Evolutionary conservation across 2,329 filamentous ascomycete species (phyloP).

Genomic region (Didymella lethalis): DNA sequence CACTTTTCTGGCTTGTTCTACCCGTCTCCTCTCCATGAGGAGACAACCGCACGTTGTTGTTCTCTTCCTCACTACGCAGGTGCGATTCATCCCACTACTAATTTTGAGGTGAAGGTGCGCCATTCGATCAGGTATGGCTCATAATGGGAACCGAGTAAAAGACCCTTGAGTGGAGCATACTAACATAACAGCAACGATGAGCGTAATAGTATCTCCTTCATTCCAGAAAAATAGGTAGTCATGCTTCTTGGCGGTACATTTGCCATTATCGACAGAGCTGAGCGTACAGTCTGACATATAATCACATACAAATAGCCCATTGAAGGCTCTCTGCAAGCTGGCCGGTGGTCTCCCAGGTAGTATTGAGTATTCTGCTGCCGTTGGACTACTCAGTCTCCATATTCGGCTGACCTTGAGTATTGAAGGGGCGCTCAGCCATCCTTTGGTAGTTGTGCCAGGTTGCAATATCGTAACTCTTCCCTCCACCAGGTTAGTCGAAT

Average conservation of each 20-base stretch:
- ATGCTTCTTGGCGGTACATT: not conserved
- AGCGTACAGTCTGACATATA: not conserved
- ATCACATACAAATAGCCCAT: not conserved
- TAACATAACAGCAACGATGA: no score
- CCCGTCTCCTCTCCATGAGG: no score
- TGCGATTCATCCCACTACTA: no score
- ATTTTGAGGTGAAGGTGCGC: no score
- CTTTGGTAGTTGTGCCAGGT: conserved; percentile 3
- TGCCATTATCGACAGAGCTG: not conserved
- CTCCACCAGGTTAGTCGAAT: not conserved
- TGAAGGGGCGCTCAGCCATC: not conserved
- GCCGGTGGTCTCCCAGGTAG: not conserved
- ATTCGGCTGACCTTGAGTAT: not conserved
- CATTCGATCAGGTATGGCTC: no score
- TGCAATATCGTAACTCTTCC: not conserved
- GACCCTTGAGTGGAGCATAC: no score
- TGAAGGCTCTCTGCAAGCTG: not conserved
- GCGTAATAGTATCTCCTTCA: not conserved
- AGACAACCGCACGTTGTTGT: no score
- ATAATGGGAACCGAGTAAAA: no score
- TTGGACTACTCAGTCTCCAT: not conserved
- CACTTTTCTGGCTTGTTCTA: no score
- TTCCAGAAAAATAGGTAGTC: not conserved
- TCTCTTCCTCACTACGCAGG: no score
- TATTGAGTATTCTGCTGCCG: not conserved